These are phyloP conservation scores for Cucurbitaria berberidis DNA, from an alignment of 2,329 filamentous ascomycete genomes.

Conservation along the genomic window DNA sequence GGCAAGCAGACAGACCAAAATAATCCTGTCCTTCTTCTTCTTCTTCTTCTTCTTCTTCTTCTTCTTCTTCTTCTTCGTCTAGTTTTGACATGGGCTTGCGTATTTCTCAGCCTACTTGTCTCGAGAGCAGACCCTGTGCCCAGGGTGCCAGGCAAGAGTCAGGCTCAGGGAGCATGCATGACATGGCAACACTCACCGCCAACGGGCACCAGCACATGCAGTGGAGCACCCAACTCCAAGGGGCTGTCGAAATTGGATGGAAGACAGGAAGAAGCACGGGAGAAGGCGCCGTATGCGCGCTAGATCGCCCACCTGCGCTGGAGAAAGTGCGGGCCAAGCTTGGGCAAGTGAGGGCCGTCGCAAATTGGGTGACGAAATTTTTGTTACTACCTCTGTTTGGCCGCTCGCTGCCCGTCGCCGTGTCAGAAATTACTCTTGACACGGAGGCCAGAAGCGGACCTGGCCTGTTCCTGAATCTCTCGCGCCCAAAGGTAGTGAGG, in stretches of 20 bases:
- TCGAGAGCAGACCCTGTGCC: slow-evolving; percentile 14
- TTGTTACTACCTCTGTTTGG: slow-evolving; percentile 20
- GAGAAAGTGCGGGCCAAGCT: slow-evolving; percentile 14
- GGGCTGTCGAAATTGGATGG: slow-evolving; percentile 39
- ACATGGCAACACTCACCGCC: slow-evolving; percentile 36
- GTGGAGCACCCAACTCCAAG: slow-evolving; percentile 34
- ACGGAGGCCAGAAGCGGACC: slow-evolving; percentile 27
- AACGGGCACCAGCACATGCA: slow-evolving; percentile 23
- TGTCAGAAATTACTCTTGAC: slow-evolving; percentile 37
- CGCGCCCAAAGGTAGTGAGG: slow-evolving; percentile 21
- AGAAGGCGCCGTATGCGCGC: slow-evolving; percentile 42
- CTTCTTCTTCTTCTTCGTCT: slow-evolving; percentile 16
- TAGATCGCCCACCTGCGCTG: slow-evolving; percentile 32
- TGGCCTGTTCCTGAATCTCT: slow-evolving; percentile 43
- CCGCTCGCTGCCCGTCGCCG: slow-evolving; percentile 26
- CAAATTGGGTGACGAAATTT: slow-evolving; percentile 38
- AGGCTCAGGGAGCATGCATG: slow-evolving; percentile 21
- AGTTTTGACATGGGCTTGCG: no score
- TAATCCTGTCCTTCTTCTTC: slow-evolving; percentile 35
- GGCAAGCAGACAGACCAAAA: slow-evolving; percentile 38
- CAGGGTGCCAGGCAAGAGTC: slow-evolving; percentile 12
- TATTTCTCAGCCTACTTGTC: slow-evolving; percentile 26
- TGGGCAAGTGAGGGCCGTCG: slow-evolving; percentile 30
- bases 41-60: slow-evolving; percentile 28
- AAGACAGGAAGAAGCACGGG: slow-evolving; percentile 48